Conservation (phyloP, 2,329 filamentous ascomycete genomes). For the Fusarium poae region DNA sequence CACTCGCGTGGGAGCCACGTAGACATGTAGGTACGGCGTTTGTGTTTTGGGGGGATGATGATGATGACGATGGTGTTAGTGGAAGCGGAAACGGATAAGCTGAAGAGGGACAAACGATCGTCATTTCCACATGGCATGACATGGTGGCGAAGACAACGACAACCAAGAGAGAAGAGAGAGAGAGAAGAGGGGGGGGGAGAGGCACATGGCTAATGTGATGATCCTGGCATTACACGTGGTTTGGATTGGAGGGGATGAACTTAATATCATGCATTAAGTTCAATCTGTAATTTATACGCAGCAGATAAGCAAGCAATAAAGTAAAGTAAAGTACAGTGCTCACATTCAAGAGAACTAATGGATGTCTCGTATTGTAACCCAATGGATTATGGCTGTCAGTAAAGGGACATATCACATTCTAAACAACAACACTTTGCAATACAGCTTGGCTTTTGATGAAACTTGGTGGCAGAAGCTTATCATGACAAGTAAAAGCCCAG, state of each 20-base stretch:
- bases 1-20: slow-evolving; percentile 19
- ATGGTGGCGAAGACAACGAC: slow-evolving; percentile 7
- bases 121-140: slow-evolving; percentile 33
- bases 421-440: background rate
- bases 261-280: slow-evolving; percentile 11
- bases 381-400: slow-evolving; percentile 3
- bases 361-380: slow-evolving; percentile 3
- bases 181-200: background rate
- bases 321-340: slow-evolving; percentile 13
- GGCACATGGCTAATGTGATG: slow-evolving; percentile 22
- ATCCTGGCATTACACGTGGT: slow-evolving; percentile 35
- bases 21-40: background rate
- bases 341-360: background rate
- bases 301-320: background rate
- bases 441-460: background rate
- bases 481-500: slow-evolving; percentile 3
- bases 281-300: background rate
- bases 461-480: background rate
- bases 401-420: slow-evolving; percentile 9
- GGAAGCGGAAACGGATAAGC: background rate
- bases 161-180: background rate
- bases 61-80: background rate
- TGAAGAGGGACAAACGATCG: slow-evolving; percentile 6
- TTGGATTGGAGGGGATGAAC: slow-evolving; percentile 21
- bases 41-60: background rate